Conservation (phyloP, 1,284 basidiomycete species). For the Leccinum insigne region DNA sequence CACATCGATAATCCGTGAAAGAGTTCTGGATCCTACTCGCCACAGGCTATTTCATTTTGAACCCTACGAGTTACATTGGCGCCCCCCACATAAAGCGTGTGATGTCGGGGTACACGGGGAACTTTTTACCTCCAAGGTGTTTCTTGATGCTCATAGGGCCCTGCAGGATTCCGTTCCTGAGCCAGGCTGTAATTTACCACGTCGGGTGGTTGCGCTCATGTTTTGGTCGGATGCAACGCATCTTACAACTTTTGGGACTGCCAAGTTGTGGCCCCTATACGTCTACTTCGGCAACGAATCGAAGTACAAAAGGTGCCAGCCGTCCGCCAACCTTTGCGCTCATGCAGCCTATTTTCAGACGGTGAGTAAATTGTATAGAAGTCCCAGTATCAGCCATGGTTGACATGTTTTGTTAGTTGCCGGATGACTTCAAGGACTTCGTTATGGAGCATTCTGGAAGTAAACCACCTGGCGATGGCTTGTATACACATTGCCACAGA, state of each 20-base stretch:
- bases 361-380: background rate
- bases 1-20: background rate
- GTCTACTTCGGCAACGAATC: background rate
- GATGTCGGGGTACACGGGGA: background rate
- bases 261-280: background rate
- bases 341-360: background rate
- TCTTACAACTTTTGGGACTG: background rate
- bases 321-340: background rate
- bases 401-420: background rate
- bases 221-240: background rate
- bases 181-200: background rate
- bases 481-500: background rate
- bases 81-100: background rate
- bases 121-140: background rate
- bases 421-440: background rate
- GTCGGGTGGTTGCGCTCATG: background rate
- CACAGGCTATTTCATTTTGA: background rate
- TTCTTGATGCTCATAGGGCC: background rate
- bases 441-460: background rate
- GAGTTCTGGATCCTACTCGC: background rate
- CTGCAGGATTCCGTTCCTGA: background rate
- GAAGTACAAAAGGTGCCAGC: background rate
- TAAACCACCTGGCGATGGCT: background rate
- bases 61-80: background rate
- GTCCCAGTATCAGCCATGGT: background rate